Percentiles rank a stretch among this genome's conserved stretches.
Evolutionary conservation across 2,329 filamentous ascomycete genomes (phyloP).

Genomic region (Neospermospora avenae): DNA sequence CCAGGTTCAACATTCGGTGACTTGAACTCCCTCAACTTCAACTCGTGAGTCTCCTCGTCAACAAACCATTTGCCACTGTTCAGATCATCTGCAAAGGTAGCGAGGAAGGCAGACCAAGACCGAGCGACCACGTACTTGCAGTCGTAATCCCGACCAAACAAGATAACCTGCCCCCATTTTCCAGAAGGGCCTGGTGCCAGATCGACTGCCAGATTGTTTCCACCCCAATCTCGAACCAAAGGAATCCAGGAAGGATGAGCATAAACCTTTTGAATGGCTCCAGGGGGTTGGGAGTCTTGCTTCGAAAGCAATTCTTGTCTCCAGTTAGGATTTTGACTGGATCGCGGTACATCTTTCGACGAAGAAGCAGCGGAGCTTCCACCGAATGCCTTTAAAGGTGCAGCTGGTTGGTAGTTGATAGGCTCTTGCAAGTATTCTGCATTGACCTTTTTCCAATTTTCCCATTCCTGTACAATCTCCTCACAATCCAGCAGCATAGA

Average conservation of each 20-base stretch:
- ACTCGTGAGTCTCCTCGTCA: conserved; percentile 85
- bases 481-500: conserved; percentile 97
- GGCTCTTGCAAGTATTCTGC: conserved; percentile 69
- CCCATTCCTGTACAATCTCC: conserved; percentile 97
- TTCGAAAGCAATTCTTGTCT: conserved; percentile 77
- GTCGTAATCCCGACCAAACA: conserved; percentile 96
- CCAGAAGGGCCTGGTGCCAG: conserved; percentile 85
- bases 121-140: conserved; percentile 95
- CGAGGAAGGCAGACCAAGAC: conserved; percentile 87
- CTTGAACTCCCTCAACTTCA: conserved; percentile 92
- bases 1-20: conserved; percentile 82
- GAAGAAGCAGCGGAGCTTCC: conserved; percentile 66
- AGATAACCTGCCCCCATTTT: conserved; percentile 93
- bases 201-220: conserved; percentile 94
- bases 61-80: conserved; percentile 86
- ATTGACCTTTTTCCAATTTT: conserved; percentile 92
- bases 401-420: conserved; percentile 54
- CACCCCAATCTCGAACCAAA: conserved; percentile 94
- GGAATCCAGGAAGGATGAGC: conserved; percentile 95
- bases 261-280: conserved; percentile 87
- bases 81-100: conserved; percentile 84
- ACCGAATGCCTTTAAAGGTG: conserved; percentile 69
- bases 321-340: conserved; percentile 63
- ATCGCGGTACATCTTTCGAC: conserved; percentile 56
- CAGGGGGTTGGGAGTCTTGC: conserved; percentile 84